A percentile compares a stretch with the other conserved stretches of the same genome.
phyloP scores from a whole-genome alignment of 805 yeast genomes.

The Saccharomyces kudriavzevii region DNA sequence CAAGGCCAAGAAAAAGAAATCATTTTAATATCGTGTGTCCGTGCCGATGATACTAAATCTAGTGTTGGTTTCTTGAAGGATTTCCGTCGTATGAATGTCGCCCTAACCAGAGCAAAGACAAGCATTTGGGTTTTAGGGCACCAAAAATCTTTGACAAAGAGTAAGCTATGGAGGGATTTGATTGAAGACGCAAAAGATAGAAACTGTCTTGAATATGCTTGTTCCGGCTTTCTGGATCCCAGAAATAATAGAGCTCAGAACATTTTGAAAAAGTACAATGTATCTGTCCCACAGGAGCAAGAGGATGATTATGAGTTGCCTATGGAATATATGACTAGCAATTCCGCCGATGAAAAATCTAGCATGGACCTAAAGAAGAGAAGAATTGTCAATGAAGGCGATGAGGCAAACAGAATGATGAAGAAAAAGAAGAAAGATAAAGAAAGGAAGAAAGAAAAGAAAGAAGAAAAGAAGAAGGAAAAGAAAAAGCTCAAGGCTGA shows the following conservation, averaged over 20 bases:
- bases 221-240: constrained; percentile 22
- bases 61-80: constrained; percentile 87
- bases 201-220: constrained; percentile 22
- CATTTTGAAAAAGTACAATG: constrained; percentile 9
- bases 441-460: constrained; percentile 1
- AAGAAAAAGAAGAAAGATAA: constrained; percentile 3
- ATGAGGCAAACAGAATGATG: constrained; percentile 1
- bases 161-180: constrained; percentile 66
- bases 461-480: not conserved
- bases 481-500: constrained; percentile 1
- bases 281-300: not conserved
- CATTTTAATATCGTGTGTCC: constrained; percentile 88
- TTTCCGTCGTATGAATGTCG: constrained; percentile 93
- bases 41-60: constrained; percentile 55
- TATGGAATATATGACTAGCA: not conserved
- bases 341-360: not conserved
- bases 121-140: constrained; percentile 91
- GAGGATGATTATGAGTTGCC: not conserved
- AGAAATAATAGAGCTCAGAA: constrained; percentile 12
- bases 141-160: constrained; percentile 50
- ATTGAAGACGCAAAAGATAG: constrained; percentile 58
- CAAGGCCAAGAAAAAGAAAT: constrained; percentile 97
- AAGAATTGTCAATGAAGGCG: constrained; percentile 2
- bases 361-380: constrained; percentile 5
- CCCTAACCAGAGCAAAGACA: constrained; percentile 85